Conservation (phyloP, 495 filamentous ascomycete species). For the Penicillium ucsense region DNA sequence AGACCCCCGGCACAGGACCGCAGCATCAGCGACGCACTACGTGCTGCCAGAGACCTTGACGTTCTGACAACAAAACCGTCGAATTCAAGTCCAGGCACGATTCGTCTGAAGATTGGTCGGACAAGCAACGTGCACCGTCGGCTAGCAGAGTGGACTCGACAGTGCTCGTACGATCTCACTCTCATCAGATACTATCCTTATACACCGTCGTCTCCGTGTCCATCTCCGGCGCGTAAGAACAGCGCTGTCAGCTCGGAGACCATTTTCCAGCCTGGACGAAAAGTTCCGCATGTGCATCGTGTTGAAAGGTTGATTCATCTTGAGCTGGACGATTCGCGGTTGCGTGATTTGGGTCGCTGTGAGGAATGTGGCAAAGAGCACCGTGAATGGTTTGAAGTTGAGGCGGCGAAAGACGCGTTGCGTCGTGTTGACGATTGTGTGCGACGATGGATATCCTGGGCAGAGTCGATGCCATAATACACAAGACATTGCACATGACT, state of each 20-base stretch:
- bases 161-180: slow-evolving; percentile 80
- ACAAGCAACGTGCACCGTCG: slow-evolving; percentile 84
- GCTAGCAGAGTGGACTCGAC: slow-evolving; percentile 83
- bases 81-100: slow-evolving; percentile 28
- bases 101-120: slow-evolving; percentile 88
- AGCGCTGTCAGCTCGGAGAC: background rate
- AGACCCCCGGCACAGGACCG: slow-evolving; percentile 36
- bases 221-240: slow-evolving; percentile 12
- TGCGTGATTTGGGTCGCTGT: slow-evolving; percentile 63
- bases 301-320: slow-evolving; percentile 88
- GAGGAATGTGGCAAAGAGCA: slow-evolving; percentile 77
- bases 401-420: slow-evolving; percentile 61
- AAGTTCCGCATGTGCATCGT: slow-evolving; percentile 77
- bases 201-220: slow-evolving; percentile 41
- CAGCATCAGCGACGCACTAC: slow-evolving; percentile 56
- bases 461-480: slow-evolving; percentile 27
- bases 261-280: slow-evolving; percentile 37
- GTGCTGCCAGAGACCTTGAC: slow-evolving; percentile 41
- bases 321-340: slow-evolving; percentile 62
- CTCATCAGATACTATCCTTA: slow-evolving; percentile 91
- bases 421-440: slow-evolving; percentile 74
- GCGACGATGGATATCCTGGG: slow-evolving; percentile 80
- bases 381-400: slow-evolving; percentile 92
- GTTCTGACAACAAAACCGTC: slow-evolving; percentile 25
- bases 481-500: background rate